Percentiles rank a stretch among this genome's conserved stretches.
Evolutionary conservation across 176 grass and related monocot species (phyloP).

Genomic region (Luzula sylvatica): DNA sequence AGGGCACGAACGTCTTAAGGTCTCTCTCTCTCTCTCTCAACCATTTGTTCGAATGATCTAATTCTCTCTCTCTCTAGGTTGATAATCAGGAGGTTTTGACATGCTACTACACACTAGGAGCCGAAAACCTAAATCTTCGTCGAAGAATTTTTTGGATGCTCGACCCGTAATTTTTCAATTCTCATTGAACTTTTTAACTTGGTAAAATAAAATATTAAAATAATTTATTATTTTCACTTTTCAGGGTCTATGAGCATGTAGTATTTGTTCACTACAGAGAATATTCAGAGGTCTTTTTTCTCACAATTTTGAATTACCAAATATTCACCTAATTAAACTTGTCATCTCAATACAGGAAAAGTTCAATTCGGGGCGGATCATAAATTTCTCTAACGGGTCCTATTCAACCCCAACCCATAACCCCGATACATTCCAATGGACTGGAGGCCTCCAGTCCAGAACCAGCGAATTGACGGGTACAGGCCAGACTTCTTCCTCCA

Average conservation of each 20-base stretch:
- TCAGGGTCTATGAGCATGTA: constrained; percentile 88
- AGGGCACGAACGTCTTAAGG: constrained; percentile 89
- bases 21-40: background rate
- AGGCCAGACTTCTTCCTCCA: constrained; percentile 31
- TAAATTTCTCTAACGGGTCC: constrained; percentile 18
- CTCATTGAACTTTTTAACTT: too few relatives aligned
- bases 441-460: background rate
- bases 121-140: constrained; percentile 44
- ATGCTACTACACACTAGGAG: constrained; percentile 72
- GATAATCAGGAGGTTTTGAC: constrained; percentile 42
- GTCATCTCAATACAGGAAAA: constrained; percentile 20
- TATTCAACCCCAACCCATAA: constrained; percentile 17
- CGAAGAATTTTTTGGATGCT: constrained; percentile 95
- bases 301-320: constrained; percentile 6
- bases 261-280: constrained; percentile 96
- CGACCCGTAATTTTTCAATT: constrained; percentile 54
- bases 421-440: background rate
- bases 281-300: constrained; percentile 40
- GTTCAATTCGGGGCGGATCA: constrained; percentile 15
- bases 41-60: background rate
- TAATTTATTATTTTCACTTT: constrained; percentile 15
- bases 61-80: constrained; percentile 40
- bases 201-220: too few relatives aligned
- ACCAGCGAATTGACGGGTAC: constrained; percentile 23
- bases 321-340: background rate